Conservation (phyloP, 768 basidiomycete genomes). For the Kwoniella dendrophila region DNA sequence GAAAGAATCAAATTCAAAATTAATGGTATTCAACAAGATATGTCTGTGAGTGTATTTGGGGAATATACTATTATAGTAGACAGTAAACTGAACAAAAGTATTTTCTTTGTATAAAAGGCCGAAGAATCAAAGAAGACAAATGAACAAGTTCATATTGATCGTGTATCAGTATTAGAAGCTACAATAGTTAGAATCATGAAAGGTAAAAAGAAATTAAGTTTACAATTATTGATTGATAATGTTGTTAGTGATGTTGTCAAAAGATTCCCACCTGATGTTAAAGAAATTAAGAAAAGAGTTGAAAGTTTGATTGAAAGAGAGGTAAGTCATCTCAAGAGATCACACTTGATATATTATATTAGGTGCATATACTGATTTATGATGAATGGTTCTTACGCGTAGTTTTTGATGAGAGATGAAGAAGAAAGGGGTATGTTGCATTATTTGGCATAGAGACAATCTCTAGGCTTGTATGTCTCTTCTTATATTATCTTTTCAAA, state of each 20-base stretch:
- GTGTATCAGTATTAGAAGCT: conserved; percentile 82
- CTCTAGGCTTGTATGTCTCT: too few species aligned
- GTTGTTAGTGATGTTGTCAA: conserved; percentile 84
- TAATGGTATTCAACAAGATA: conserved; percentile 92
- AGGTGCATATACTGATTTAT: conserved; percentile 7
- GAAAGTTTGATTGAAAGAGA: conserved; percentile 74
- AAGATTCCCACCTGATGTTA: conserved; percentile 83
- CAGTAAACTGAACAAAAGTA: too few species aligned
- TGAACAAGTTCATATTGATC: conserved; percentile 79
- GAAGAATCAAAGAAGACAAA: conserved; percentile 86
- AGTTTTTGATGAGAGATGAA: conserved; percentile 79
- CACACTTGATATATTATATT: too few species aligned
- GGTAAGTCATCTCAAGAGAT: conserved; percentile 51
- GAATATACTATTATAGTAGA: background rate
- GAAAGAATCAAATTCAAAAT: conserved; percentile 79
- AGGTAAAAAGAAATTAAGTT: conserved; percentile 76
- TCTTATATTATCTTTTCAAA: too few species aligned
- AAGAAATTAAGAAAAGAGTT: conserved; percentile 81
- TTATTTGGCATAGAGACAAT: conserved; percentile 88
- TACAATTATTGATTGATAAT: conserved; percentile 76
- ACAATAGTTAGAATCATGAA: conserved; percentile 98
- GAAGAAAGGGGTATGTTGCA: conserved; percentile 71
- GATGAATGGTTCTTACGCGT: conserved; percentile 27
- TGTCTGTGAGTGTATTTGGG: conserved; percentile 65
- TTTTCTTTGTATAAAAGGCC: conserved; percentile 59